Evolutionary conservation across 2,329 filamentous ascomycete species (phyloP), one percentile per base, ranked within the genome.

Genomic region (Penicillium verrucosum): DNA sequence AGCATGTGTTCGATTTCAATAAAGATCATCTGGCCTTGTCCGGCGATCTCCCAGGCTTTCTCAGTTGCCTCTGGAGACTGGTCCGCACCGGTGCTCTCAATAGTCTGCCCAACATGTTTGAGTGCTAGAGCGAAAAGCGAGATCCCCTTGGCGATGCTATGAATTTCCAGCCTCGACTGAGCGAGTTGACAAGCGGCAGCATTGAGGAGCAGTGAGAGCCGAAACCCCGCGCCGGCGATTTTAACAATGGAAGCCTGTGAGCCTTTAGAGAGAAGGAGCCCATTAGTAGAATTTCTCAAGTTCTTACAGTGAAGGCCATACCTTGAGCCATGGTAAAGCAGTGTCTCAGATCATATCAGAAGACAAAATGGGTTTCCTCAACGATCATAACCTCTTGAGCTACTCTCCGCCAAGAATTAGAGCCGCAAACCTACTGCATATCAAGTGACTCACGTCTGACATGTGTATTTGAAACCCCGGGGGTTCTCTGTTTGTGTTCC

Each of bases 1-100:
- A 76, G 57, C 75, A 78, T 78, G 40, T 70, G 70, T 55, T 75
- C 69, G 30, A 78, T 74, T 44, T 77, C 74, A n/a, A 73, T 65
- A 51, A 78, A 77, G 6, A 76, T 67, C 45, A 66, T 45, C 50
- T 71, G 69, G 38, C 73, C 70, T 48, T 77, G 75, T n/a, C 68
- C 62, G 16, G 73, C 68, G 44, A 78, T 76, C 51, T 75, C 71
- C 52, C 69, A 64, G 0, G 73, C 70, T 18, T 71, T 74, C 25
- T 72, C 68, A 9, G 70, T 56, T 11, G 73, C 73, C 51, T 71
- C 65, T 48, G 60, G 56, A 2, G 73, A 70, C 34, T 70, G 68
- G 11, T 73, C 64, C 10, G 71, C 61, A 43, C 70, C 69, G 5
- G 61, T 54, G 1, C 62, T 55, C 45, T 75, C 69, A 18, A 78